A percentile compares a stretch with the other conserved stretches of the same genome.
phyloP scores from a whole-genome alignment of 139 green algal genomes.

The Closterium sp. region DNA sequence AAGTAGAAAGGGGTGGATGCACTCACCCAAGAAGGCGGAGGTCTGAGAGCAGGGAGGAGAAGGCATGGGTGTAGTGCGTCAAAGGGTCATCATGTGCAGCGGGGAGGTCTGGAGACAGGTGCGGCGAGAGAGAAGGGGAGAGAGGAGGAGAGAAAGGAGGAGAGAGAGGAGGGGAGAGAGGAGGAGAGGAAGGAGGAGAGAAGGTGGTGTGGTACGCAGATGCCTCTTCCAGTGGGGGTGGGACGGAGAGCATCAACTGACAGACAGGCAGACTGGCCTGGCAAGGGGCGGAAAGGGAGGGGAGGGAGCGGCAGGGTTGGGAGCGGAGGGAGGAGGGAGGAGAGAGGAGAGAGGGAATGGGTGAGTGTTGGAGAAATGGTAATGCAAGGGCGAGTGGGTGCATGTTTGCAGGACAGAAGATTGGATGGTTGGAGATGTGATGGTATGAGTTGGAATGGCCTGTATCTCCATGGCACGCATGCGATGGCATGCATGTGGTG shows the following conservation, averaged over 20 bases:
- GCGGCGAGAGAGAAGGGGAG: not conserved
- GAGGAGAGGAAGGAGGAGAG: not conserved
- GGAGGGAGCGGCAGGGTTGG: not conserved
- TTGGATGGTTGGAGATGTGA: not conserved
- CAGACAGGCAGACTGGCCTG: not conserved
- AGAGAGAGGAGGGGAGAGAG: too few species aligned
- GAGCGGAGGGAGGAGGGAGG: not conserved
- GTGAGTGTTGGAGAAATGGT: not conserved
- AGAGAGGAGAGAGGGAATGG: not conserved
- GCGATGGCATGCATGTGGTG: too few species aligned
- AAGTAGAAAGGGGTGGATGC: not conserved
- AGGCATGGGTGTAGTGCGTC: not conserved
- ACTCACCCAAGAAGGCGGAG: not conserved
- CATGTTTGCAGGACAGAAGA: not conserved
- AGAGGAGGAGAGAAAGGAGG: not conserved
- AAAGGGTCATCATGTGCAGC: not conserved
- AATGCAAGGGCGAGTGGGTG: not conserved
- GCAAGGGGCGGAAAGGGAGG: too few species aligned
- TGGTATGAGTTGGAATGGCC: too few species aligned
- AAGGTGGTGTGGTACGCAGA: not conserved
- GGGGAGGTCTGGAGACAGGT: too few species aligned
- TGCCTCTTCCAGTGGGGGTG: not conserved
- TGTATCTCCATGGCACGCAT: too few species aligned
- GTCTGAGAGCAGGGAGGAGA: not conserved
- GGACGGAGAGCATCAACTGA: not conserved